Base-by-base conservation (phyloP, 805 yeast species). In the Nakazawaea laoshanensis region DNA sequence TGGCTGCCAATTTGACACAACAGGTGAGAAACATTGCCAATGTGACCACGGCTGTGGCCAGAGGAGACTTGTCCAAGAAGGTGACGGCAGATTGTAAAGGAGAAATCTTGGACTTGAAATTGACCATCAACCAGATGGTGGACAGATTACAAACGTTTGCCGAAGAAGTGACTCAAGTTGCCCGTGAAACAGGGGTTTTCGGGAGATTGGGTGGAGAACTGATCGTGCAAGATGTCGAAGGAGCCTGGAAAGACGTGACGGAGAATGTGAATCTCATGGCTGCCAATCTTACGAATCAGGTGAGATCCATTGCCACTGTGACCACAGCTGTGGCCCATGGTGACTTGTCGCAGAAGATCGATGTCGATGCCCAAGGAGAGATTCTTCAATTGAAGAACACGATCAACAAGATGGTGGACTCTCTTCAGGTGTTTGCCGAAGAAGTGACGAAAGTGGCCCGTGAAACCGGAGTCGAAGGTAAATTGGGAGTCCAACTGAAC, bases 291-390 rank as follows among this genome's bases (percentile, higher is more conserved):
- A 85, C 95, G 4, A 83, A 81, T 42, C 95, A 85, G 59, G 95
- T 85, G 44, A 70, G 95, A 56, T 76, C 86, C 12, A 85, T 85
- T 45, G 94, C 94, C 4, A 82, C 87, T 9, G 95, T 85, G 37
- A 86, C 94, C 2, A 81, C 94, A 3, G 94, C 94, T 3, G 95
- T 85, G 27, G 95, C 95, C 1, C 82, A 81, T 53, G 95, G 95
- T 48, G 94, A 85, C 50, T 65, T 85, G 43, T 74, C 83, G 3
- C 88, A 80, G 49, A 85, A 85, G 55, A 85, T 85, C 55, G 84
- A 74, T 41, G 95, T 85, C 17, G 89, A 78, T 47, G 94, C 95
- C 7, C 89, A 84, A 52, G 95, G 95, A 34, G 95, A 85, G 51
- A 84, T 85, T 45, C 65, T 85, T 45, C 92, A 87, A 41, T 69